phyloP scores from a whole-genome alignment of 202 grass and related monocot species.

The Panicum hallii region DNA sequence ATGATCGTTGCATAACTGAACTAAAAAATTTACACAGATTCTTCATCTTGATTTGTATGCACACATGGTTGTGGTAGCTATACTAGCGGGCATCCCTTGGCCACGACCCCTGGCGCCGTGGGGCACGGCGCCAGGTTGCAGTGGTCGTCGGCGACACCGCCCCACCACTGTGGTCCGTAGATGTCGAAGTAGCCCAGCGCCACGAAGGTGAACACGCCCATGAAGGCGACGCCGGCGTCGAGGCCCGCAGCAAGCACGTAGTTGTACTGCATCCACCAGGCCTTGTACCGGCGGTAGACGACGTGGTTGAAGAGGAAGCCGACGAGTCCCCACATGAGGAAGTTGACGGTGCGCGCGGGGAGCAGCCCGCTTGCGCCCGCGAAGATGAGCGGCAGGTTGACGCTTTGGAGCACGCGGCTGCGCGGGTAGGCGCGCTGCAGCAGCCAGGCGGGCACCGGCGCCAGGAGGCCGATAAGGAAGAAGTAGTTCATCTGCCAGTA shows the following conservation, averaged over 20 bases:
- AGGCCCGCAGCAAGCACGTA: constrained; percentile 72
- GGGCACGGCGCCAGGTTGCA: constrained; percentile 73
- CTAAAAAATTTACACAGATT: no score
- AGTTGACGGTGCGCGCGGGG: constrained; percentile 62
- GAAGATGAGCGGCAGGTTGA: constrained; percentile 57
- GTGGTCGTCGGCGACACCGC: constrained; percentile 56
- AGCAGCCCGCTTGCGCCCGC: constrained; percentile 53
- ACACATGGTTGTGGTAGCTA: background rate
- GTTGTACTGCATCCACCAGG: constrained; percentile 69
- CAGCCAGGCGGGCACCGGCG: constrained; percentile 53
- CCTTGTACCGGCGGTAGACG: constrained; percentile 53
- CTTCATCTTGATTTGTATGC: no score
- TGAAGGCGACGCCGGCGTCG: constrained; percentile 70
- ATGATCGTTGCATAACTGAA: no score
- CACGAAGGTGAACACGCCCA: constrained; percentile 70
- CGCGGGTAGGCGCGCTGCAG: constrained; percentile 46
- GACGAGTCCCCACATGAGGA: constrained; percentile 66
- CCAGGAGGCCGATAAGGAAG: constrained; percentile 59
- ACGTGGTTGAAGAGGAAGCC: constrained; percentile 65
- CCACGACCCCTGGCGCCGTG: constrained; percentile 43
- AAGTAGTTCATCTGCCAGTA: constrained; percentile 81
- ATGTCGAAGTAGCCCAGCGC: constrained; percentile 64
- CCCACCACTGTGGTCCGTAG: constrained; percentile 76
- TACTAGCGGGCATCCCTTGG: constrained; percentile 53
- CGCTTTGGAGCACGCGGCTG: constrained; percentile 39